A percentile compares a stretch with the other conserved stretches of the same genome.
Conservation (phyloP, 768 basidiomycete genomes). For the Mycena alexandri region DNA sequence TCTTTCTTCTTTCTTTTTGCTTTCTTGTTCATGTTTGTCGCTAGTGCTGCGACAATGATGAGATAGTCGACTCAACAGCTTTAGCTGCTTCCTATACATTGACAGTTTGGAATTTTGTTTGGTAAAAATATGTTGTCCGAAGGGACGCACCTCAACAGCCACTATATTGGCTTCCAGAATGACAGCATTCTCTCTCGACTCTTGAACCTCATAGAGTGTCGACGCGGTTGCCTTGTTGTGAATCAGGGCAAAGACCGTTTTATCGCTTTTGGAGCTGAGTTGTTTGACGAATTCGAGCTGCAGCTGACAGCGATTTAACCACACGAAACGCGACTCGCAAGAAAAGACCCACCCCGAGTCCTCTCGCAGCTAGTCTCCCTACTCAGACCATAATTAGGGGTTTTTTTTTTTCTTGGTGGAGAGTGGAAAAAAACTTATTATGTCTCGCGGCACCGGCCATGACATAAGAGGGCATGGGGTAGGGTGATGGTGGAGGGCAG, state of each 20-base stretch:
- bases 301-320: conserved; percentile 13
- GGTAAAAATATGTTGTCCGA: conserved; percentile 21
- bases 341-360: conserved; percentile 26
- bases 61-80: conserved; percentile 29
- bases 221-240: conserved; percentile 25
- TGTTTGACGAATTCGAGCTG: conserved; percentile 33
- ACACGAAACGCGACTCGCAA: conserved; percentile 15
- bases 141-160: conserved; percentile 29
- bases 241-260: conserved; percentile 30
- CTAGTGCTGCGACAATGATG: conserved; percentile 27
- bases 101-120: conserved; percentile 21
- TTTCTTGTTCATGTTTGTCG: conserved; percentile 28
- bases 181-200: conserved; percentile 21
- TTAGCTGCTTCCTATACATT: conserved; percentile 24
- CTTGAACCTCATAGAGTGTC: conserved; percentile 26
- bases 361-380: too few species aligned
- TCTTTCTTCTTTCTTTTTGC: too few species aligned
- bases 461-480: conserved; percentile 26
- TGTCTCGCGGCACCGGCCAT: conserved; percentile 28
- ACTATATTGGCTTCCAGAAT: conserved; percentile 29
- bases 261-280: conserved; percentile 29
- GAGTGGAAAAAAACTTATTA: too few species aligned
- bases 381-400: too few species aligned
- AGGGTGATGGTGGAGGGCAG: too few species aligned
- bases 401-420: too few species aligned